These are phyloP conservation scores for Botrytis paeoniae DNA, from an alignment of 2,329 filamentous ascomycete species.

Conservation along the genomic window DNA sequence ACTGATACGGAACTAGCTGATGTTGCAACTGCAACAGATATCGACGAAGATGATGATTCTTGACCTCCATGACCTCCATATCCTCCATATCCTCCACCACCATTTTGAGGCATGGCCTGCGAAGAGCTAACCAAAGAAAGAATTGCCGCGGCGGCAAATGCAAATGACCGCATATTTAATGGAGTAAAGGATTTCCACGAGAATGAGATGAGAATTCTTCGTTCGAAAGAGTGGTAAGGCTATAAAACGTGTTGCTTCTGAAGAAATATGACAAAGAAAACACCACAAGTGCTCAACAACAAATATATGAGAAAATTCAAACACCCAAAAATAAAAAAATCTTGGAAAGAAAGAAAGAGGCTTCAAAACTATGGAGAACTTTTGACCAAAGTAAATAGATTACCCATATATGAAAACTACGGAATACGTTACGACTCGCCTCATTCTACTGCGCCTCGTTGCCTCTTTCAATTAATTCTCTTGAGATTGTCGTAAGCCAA, in stretches of 20 bases:
- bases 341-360: conserved; percentile 7
- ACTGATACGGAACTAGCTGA: conserved; percentile 19
- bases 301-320: background rate
- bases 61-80: background rate
- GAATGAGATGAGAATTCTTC: background rate
- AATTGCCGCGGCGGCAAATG: conserved; percentile 28
- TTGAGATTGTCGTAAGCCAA: conserved; percentile 16
- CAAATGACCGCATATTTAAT: conserved; percentile 25
- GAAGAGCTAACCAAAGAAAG: conserved; percentile 28
- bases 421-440: conserved; percentile 2
- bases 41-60: conserved; percentile 7
- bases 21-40: conserved; percentile 11
- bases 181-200: background rate
- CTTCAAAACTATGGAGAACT: conserved; percentile 5
- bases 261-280: background rate
- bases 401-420: conserved; percentile 4
- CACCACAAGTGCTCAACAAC: background rate
- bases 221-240: background rate
- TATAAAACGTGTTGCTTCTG: background rate
- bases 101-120: conserved; percentile 29
- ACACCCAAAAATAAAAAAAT: background rate
- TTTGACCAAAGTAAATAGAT: conserved; percentile 6
- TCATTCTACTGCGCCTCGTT: conserved; percentile 18
- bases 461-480: conserved; percentile 4
- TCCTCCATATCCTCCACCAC: conserved; percentile 7